phyloP scores from a whole-genome alignment of 495 filamentous ascomycete genomes.

The Penicillium macrosclerotiorum region DNA sequence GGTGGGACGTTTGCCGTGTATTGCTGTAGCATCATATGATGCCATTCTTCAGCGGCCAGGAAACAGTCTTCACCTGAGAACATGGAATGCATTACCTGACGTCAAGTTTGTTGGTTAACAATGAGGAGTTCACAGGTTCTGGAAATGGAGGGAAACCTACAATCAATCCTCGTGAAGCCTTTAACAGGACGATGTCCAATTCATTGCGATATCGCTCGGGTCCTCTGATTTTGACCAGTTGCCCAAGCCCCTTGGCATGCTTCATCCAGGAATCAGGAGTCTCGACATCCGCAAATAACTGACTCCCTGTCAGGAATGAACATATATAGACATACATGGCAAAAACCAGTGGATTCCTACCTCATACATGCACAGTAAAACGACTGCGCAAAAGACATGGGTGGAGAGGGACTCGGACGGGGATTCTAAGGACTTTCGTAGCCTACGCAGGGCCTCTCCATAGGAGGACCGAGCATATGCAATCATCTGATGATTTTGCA shows the following conservation, averaged over 20 bases:
- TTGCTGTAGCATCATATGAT: conserved; percentile 29
- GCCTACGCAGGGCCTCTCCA: conserved; percentile 25
- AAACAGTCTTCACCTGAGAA: conserved; percentile 35
- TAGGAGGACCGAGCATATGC: conserved; percentile 30
- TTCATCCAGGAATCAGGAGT: conserved; percentile 38
- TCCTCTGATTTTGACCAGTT: conserved; percentile 27
- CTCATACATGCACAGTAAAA: conserved; percentile 36
- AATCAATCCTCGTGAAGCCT: conserved; percentile 32
- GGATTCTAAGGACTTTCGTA: conserved; percentile 23
- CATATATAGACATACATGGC: no score
- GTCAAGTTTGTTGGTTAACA: background rate
- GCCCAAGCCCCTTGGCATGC: conserved; percentile 34
- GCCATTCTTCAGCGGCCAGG: conserved; percentile 29
- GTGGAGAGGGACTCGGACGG: conserved; percentile 27
- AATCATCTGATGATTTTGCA: conserved; percentile 24
- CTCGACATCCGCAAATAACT: conserved; percentile 35
- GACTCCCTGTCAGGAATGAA: no score
- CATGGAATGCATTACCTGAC: conserved; percentile 35
- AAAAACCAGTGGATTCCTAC: no score
- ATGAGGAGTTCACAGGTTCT: no score
- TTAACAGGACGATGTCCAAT: conserved; percentile 28
- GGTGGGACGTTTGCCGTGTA: conserved; percentile 9
- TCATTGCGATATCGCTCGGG: conserved; percentile 24
- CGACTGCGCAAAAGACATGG: conserved; percentile 32
- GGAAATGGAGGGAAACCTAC: conserved; percentile 13